Base-by-base conservation (phyloP, 140 eudicot species). In the Ambrosia hybrid region DNA sequence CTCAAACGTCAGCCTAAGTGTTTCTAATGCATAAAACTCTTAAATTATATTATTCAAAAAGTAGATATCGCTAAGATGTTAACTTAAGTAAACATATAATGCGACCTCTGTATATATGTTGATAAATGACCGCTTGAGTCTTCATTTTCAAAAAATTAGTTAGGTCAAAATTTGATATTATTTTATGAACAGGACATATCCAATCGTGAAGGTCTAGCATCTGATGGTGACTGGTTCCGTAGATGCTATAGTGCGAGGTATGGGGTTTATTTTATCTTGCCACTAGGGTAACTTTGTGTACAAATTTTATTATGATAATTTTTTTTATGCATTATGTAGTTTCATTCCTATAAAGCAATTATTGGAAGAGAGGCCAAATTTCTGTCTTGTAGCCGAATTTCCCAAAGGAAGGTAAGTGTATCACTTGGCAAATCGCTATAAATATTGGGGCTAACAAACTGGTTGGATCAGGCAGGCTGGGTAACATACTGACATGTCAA, bases 141-240 rank as follows among this genome's bases (percentile, higher is more conserved):
- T 11, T 41, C 48, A 3, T 70, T 9, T 39, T 21, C 10, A 6
- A 11, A 51, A 41, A 9, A 21, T 16, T 43, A 5, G 57, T 33
- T 30, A 8, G 34, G 48, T 43, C 6, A 17, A 2, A 33, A 14
- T 60, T 41, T 67, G 9, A 41, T 16, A 17, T 12, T 51, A 16
- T 74, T n/a, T 7, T 17, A 12, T 64, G 60, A 59, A 73, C 85
- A 89, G 96, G 96, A 89, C 68, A 69, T 89, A 68, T 89, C 94
- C 46, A 87, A 89, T 55, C 68, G 86, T 12, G 86, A 84, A 66
- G 94, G 96, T 61, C 79, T 89, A 45, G 94, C 94, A 52, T 87
- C 87, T 59, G 91, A 89, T 3, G 88, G 81, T 67, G 94, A 86
- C 72, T 86, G 96, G 94, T 87, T 73, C 67, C 75, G 55, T 49